Evolutionary conservation across 2,329 filamentous ascomycete genomes (phyloP).

Genomic region (Mycosphaerelloides madeirae): DNA sequence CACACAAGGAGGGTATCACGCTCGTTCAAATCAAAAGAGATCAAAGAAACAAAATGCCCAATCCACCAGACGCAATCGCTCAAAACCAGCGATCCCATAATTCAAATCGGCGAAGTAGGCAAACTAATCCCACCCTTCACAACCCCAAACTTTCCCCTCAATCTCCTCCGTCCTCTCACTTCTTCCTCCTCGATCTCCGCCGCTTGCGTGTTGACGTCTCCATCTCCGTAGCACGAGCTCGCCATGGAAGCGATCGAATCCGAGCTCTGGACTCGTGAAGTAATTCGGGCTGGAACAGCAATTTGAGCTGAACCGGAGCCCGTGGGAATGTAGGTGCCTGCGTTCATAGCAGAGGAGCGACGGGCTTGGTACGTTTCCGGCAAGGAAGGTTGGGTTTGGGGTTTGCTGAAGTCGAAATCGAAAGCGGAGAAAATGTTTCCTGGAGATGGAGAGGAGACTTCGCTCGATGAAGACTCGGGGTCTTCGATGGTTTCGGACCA

Average conservation of each 20-base stretch:
- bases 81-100: too few relatives aligned
- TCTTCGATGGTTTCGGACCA: not conserved
- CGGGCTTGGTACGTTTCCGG: conserved; percentile 1
- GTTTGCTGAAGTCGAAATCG: conserved; percentile 10
- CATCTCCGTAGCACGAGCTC: conserved; percentile 17
- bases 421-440: conserved; percentile 7
- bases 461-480: conserved; percentile 1
- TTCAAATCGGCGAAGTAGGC: not conserved
- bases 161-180: conserved; percentile 10
- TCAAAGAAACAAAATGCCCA: too few relatives aligned
- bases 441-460: conserved; percentile 2
- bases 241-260: conserved; percentile 7
- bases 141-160: conserved; percentile 8
- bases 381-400: not conserved
- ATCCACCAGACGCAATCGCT: too few relatives aligned
- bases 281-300: not conserved
- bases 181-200: conserved; percentile 17
- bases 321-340: conserved; percentile 9
- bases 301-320: conserved; percentile 1
- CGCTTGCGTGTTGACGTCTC: conserved; percentile 15
- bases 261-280: conserved; percentile 4
- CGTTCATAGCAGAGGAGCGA: not conserved
- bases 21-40: too few relatives aligned
- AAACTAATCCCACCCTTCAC: conserved; percentile 3
- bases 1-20: too few relatives aligned